These are phyloP conservation scores for Fomitopsis schrenkii DNA, from an alignment of 1,284 basidiomycete species.

Conservation along the genomic window DNA sequence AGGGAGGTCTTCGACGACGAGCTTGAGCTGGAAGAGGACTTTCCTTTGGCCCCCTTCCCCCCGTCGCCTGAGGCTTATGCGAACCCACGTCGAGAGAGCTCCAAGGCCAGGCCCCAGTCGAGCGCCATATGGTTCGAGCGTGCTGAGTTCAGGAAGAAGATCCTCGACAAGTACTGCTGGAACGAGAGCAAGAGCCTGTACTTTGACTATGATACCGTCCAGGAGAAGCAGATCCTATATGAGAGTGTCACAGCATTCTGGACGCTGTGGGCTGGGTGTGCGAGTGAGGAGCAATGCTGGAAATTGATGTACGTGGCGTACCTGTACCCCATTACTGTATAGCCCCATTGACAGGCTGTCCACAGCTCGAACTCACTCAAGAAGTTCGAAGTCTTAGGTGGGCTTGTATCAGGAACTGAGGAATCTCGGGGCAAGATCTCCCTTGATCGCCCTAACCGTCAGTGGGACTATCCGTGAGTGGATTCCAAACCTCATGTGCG, in stretches of 20 bases:
- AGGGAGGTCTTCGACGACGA: conserved; percentile 91
- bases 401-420: conserved; percentile 96
- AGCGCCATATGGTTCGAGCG: conserved; percentile 90
- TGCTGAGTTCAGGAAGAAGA: conserved; percentile 75
- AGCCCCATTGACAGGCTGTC: conserved; percentile 14
- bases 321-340: conserved; percentile 4
- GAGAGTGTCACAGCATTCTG: conserved; percentile 96
- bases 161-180: conserved; percentile 95
- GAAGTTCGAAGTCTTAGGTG: conserved; percentile 96
- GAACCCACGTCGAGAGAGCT: conserved; percentile 55
- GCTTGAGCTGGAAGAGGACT: conserved; percentile 89
- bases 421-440: conserved; percentile 95
- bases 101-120: conserved; percentile 59
- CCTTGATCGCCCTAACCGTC: conserved; percentile 95
- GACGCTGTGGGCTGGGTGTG: conserved; percentile 97
- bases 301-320: conserved; percentile 73
- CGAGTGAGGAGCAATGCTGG: conserved; percentile 91
- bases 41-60: conserved; percentile 88
- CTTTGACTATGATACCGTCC: conserved; percentile 94
- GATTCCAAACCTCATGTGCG: conserved; percentile 11
- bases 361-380: conserved; percentile 76
- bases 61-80: conserved; percentile 78
- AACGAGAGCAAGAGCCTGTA: conserved; percentile 94
- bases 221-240: conserved; percentile 88
- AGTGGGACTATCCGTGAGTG: conserved; percentile 92